Evolutionary conservation across 768 basidiomycete species (phyloP), one percentile per base, ranked within the genome.

Genomic region (Leccinellum albellum): DNA sequence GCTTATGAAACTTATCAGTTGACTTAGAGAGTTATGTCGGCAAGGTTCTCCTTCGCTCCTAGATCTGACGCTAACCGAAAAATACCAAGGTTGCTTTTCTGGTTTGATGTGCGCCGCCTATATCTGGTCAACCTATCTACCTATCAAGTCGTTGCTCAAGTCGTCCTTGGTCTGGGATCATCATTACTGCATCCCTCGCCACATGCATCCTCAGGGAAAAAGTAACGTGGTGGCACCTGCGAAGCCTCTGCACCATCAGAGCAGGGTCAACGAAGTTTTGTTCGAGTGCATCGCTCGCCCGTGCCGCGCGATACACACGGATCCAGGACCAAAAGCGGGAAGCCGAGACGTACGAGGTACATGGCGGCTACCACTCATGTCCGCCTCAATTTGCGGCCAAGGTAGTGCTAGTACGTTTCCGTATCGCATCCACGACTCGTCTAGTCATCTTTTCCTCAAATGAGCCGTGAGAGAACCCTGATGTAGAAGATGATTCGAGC

Each of bases 161-260:
- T 17, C 45, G 17, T 21, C 20, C 40, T 52, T 24, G 48, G 23
- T 20, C 53, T 61, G 37, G 51, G 33, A 42, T 42, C 40, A 59
- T 64, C 54, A 66, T 69, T 66, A 66, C 66, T 55, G 59, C 66
- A 61, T 60, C 50, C 20, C 53, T 48, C 63, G 48, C 53, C 59
- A 57, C 57, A 32, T 50, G 29, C 45, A 31, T 54, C 40, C 48
- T 65, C 59, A 63, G 64, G 64, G 66, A 40, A 59, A 56, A 28
- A 47, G 56, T 33, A 55, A 50, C 66, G 64, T 66, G 64, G 56
- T 56, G 26, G 21, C 46, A 26, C 45, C 21, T 47, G 21, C 55
- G 40, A 51, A 24, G 42, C 10, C 23, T 48, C 51, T 40, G 51
- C 32, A 48, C 51, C 54, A 61, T 61, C 33, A 32, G 44, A 61